Evolutionary conservation across 371 early-diverging fungal species (phyloP).

Genomic region (Batrachochytrium dendrobatidis): DNA sequence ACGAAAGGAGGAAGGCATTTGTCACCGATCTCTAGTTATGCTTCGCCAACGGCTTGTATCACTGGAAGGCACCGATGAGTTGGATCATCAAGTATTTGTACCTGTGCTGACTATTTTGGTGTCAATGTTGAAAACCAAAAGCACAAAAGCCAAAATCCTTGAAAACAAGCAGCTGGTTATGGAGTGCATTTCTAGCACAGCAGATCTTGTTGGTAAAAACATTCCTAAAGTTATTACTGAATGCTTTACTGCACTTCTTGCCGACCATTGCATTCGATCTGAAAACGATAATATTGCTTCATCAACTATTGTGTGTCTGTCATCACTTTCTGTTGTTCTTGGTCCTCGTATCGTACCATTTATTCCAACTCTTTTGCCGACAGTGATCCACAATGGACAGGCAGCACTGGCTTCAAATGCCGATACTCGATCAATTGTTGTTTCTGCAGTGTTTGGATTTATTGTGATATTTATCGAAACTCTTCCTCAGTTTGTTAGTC

Average conservation of each 20-base stretch:
- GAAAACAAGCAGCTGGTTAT: conserved; percentile 75
- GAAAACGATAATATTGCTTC: conserved; percentile 56
- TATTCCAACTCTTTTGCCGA: conserved; percentile 78
- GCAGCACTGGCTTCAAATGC: neutral
- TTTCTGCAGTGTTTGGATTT: neutral
- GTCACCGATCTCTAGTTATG: conserved; percentile 73
- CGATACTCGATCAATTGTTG: conserved; percentile 6
- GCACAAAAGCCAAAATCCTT: conserved; percentile 42
- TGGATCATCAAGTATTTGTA: conserved; percentile 6
- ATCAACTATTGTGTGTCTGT: conserved; percentile 64
- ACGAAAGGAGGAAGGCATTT: conserved; percentile 58
- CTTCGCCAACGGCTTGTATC: conserved; percentile 61
- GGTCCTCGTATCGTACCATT: conserved; percentile 77
- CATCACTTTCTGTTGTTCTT: conserved; percentile 51
- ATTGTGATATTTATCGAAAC: conserved; percentile 1
- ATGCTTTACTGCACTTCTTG: conserved; percentile 53
- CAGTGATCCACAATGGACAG: conserved; percentile 14
- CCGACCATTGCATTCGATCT: conserved; percentile 44
- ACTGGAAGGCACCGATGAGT: conserved; percentile 38
- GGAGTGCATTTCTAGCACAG: conserved; percentile 68
- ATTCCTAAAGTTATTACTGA: conserved; percentile 56
- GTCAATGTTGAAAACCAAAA: conserved; percentile 28
- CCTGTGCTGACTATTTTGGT: neutral
- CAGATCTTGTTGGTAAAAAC: conserved; percentile 53
- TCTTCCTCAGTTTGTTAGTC: neutral